phyloP scores from a whole-genome alignment of 331 rosid genomes.

The Stylosanthes scabra region DNA sequence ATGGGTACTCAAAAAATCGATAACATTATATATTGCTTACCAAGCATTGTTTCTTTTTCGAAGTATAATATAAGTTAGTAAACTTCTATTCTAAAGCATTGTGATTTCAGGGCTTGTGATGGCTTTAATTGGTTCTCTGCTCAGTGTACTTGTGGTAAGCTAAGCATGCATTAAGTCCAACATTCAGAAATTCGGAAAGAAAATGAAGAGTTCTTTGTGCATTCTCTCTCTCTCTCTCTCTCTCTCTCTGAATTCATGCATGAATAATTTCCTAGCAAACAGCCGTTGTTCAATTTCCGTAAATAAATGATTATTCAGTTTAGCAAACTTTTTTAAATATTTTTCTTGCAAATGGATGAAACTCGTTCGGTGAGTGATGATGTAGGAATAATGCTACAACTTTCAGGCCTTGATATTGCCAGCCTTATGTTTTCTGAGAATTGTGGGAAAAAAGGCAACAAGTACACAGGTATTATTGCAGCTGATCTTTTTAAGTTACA shows the following conservation, averaged over 20 bases:
- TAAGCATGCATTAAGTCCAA: constrained; percentile 33
- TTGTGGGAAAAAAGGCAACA: constrained; percentile 70
- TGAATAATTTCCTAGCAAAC: too few relatives aligned
- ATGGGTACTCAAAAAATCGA: not conserved
- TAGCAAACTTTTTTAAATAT: too few relatives aligned
- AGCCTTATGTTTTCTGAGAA: constrained; percentile 66
- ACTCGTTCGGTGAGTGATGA: constrained; percentile 5
- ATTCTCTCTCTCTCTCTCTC: too few relatives aligned
- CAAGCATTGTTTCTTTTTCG: too few relatives aligned
- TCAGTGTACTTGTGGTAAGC: constrained; percentile 75
- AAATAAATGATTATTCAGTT: too few relatives aligned
- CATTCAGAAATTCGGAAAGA: not conserved
- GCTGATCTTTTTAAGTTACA: not conserved
- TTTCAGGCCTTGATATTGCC: constrained; percentile 69
- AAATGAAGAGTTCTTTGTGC: too few relatives aligned
- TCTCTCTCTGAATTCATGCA: too few relatives aligned
- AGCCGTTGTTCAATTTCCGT: too few relatives aligned
- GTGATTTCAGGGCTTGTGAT: constrained; percentile 81
- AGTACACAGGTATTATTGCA: constrained; percentile 50
- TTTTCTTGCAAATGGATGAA: too few relatives aligned
- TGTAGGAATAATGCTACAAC: constrained; percentile 28
- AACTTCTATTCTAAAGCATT: too few relatives aligned
- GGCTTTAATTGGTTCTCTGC: constrained; percentile 90
- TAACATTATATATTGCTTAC: not conserved
- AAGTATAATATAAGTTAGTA: too few relatives aligned